A percentile compares a stretch with the other conserved stretches of the same genome.
Conservation (phyloP, 148 eudicot species). For the Rhododendron mucronatum region DNA sequence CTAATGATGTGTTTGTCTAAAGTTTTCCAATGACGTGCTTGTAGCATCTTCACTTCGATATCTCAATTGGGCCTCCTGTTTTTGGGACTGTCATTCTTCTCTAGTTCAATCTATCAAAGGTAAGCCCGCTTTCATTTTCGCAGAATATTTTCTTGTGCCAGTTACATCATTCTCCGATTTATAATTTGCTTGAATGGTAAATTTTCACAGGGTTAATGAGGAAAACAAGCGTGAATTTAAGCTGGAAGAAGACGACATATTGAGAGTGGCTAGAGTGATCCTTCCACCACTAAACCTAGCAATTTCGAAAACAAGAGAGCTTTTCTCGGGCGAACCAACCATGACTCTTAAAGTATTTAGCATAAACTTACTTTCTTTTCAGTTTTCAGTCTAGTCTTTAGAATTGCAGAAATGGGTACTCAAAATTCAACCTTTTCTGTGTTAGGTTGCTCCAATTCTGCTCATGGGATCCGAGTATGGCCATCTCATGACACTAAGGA, state of each 20-base stretch:
- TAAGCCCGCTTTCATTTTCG: constrained; percentile 2
- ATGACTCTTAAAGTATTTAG: constrained; percentile 78
- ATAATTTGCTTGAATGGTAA: constrained; percentile 1
- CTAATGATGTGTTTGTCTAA: background rate
- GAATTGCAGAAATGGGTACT: background rate
- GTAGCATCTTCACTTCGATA: constrained; percentile 64
- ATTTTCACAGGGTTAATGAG: constrained; percentile 28
- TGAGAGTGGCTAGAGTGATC: constrained; percentile 52
- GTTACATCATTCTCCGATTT: background rate
- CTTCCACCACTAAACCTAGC: constrained; percentile 70
- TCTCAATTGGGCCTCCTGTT: constrained; percentile 79
- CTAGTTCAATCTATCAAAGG: constrained; percentile 65
- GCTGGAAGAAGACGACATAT: constrained; percentile 68
- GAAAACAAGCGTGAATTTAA: constrained; percentile 29
- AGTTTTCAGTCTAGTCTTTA: background rate
- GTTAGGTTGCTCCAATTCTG: constrained; percentile 61
- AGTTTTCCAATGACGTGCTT: constrained; percentile 8
- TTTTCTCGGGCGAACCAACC: constrained; percentile 94
- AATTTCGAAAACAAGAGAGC: constrained; percentile 46
- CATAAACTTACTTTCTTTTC: background rate
- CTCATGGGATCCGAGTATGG: constrained; percentile 81
- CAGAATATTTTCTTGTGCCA: background rate
- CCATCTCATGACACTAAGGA: constrained; percentile 67
- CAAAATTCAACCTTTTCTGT: background rate
- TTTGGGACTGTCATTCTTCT: constrained; percentile 68